Evolutionary conservation across 1,284 basidiomycete genomes (phyloP).

Genomic region (Melampsora abietis-canadensis): DNA sequence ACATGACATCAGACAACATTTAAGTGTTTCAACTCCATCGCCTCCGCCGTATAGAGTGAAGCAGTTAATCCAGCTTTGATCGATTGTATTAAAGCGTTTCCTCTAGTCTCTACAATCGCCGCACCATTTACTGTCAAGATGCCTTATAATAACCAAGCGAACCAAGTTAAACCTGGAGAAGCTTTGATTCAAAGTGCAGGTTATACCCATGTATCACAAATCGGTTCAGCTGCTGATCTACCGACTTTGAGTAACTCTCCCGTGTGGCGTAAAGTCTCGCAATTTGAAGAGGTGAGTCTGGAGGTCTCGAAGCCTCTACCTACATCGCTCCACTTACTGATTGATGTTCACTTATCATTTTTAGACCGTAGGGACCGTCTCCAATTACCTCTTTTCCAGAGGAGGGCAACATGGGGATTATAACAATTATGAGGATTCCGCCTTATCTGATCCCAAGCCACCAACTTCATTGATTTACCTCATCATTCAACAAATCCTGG

Average conservation of each 20-base stretch:
- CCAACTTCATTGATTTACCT: conserved; percentile 29
- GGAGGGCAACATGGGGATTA: conserved; percentile 17
- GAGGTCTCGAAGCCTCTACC: neutral
- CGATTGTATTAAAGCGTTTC: too few relatives aligned
- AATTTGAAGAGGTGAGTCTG: conserved; percentile 26
- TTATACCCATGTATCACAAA: conserved; percentile 37
- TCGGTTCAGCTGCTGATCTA: conserved; percentile 37
- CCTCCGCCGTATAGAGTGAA: too few relatives aligned
- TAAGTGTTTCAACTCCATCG: too few relatives aligned
- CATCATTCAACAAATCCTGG: conserved; percentile 26
- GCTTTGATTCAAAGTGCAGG: conserved; percentile 34
- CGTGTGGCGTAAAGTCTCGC: conserved; percentile 24
- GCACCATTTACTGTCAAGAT: neutral
- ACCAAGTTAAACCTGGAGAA: conserved; percentile 22
- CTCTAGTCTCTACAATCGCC: too few relatives aligned
- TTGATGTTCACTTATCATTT: too few relatives aligned
- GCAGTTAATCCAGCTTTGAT: too few relatives aligned
- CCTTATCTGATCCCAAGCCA: conserved; percentile 14
- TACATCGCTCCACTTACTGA: neutral
- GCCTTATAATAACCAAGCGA: neutral
- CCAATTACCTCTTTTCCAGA: conserved; percentile 32
- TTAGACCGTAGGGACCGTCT: conserved; percentile 32
- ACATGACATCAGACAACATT: too few relatives aligned
- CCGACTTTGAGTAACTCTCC: conserved; percentile 13
- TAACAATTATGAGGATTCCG: conserved; percentile 11